Base-by-base conservation (phyloP, 225 moss, liverwort and hornwort genomes). In the Physcomitrellopsis africana region DNA sequence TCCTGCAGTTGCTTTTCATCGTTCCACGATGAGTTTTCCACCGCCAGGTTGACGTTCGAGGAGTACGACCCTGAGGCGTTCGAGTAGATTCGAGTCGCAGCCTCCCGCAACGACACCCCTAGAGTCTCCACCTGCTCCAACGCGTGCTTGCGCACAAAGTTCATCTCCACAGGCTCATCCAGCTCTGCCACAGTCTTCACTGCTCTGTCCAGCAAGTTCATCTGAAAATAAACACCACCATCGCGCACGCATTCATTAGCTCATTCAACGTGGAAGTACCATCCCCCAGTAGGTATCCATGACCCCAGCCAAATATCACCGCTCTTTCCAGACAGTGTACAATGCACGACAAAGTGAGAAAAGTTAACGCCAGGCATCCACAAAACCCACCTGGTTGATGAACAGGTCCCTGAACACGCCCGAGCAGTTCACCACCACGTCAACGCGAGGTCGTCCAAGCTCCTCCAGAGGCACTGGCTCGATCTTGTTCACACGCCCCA, bases 1-100 rank as follows among this genome's bases (percentile, higher is more conserved):
- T 99, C 97, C 80, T 99, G 97, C 51, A 99, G 81, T 67, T 99
- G 97, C 78, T 99, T 95, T 80, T 99, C 97, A 56, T 99, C 89
- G 37, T 99, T 99, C 97, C 97, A 99, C 1, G 97, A 99, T 1
- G 97, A 99, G 29, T 99, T 99, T 70, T 99, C 97, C 4, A 99
- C 95, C 1, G 97, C 97, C 78, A 99, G 60, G 62, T 95, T 99
- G 22, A 99, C 97, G 65, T 99, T 95, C 3, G 95, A 99, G 9
- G 94, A 95, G 80, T 99, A 99, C 0, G 97, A 99, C 26, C 97
- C 94, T 1, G 97, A 99, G 0, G 97, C 92, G 47, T 99, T 99
- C 0, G 95, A 99, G 82, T 93, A 99, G 42, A 99, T 95, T 18
- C 97, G 93, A 37, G 97, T 95, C 0, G 95, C 97, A 51, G 97